A percentile compares a stretch with the other conserved stretches of the same genome.
Conservation (phyloP, 164 flowering plant genomes). For the Nelumbo lutea region DNA sequence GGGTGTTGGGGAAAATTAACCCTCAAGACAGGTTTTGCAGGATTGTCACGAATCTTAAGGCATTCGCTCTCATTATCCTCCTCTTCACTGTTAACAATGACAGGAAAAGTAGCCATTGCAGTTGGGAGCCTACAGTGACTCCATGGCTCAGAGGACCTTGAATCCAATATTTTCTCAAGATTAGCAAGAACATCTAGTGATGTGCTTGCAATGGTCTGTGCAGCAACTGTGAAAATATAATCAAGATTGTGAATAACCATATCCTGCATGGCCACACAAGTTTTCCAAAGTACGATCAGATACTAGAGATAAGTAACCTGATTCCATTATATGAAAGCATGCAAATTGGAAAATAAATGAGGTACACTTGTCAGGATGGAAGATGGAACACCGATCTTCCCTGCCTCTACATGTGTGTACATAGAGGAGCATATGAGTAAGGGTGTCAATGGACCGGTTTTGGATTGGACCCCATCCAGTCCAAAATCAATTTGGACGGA, state of each 20-base stretch:
- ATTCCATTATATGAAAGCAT: background rate
- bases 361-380: no score
- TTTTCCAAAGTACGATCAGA: background rate
- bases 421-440: background rate
- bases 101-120: slow-evolving; percentile 88
- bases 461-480: no score
- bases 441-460: no score
- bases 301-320: background rate
- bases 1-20: slow-evolving; percentile 24
- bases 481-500: no score
- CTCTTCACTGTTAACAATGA: slow-evolving; percentile 68
- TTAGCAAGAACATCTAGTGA: slow-evolving; percentile 63
- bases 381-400: background rate
- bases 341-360: background rate
- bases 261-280: slow-evolving; percentile 47
- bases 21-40: slow-evolving; percentile 13
- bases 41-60: slow-evolving; percentile 46
- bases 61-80: slow-evolving; percentile 55
- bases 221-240: slow-evolving; percentile 65
- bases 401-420: background rate
- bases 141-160: slow-evolving; percentile 87
- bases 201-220: slow-evolving; percentile 57
- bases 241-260: slow-evolving; percentile 83
- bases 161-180: slow-evolving; percentile 74
- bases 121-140: slow-evolving; percentile 83